Percentiles rank a stretch among this genome's conserved stretches.
phyloP scores from a whole-genome alignment of 2,329 filamentous ascomycete genomes.

The Nigrospora osmanthi region DNA sequence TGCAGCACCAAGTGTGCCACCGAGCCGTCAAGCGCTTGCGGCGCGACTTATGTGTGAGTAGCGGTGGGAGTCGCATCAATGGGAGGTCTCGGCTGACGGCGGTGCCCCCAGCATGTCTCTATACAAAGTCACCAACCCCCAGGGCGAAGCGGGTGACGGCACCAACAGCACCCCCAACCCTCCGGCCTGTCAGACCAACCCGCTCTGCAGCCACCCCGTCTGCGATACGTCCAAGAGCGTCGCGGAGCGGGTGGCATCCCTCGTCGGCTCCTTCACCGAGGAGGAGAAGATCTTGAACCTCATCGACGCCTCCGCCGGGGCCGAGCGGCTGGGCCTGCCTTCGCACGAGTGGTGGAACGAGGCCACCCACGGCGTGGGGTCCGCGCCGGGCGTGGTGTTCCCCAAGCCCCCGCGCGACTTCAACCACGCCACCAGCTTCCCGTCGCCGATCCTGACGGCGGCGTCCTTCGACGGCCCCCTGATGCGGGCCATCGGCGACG shows the following conservation, averaged over 20 bases:
- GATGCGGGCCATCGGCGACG: constrained; percentile 15
- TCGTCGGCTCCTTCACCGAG: not conserved
- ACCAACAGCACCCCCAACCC: not conserved
- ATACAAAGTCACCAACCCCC: not conserved
- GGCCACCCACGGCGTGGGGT: constrained; percentile 54
- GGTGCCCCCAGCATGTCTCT: not conserved
- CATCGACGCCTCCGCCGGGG: constrained; percentile 25
- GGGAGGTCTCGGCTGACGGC: not conserved
- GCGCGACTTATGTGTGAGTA: not conserved
- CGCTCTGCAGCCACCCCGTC: not conserved
- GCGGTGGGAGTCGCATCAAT: not conserved
- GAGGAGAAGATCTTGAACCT: constrained; percentile 2
- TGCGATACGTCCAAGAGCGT: not conserved
- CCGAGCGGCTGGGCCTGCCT: constrained; percentile 46
- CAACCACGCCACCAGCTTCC: constrained; percentile 21
- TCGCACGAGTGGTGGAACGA: constrained; percentile 56
- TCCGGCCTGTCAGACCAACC: not conserved
- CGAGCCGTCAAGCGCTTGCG: not conserved
- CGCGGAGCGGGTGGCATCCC: not conserved
- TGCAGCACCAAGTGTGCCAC: constrained; percentile 1
- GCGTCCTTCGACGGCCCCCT: constrained; percentile 24
- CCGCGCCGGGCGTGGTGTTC: constrained; percentile 33
- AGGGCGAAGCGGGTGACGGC: not conserved
- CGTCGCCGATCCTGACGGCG: constrained; percentile 20
- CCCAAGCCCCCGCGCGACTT: constrained; percentile 12